Percentiles rank a stretch among this genome's conserved stretches.
phyloP scores from a whole-genome alignment of 1,284 basidiomycete species.

The Omphalotus olearius region DNA sequence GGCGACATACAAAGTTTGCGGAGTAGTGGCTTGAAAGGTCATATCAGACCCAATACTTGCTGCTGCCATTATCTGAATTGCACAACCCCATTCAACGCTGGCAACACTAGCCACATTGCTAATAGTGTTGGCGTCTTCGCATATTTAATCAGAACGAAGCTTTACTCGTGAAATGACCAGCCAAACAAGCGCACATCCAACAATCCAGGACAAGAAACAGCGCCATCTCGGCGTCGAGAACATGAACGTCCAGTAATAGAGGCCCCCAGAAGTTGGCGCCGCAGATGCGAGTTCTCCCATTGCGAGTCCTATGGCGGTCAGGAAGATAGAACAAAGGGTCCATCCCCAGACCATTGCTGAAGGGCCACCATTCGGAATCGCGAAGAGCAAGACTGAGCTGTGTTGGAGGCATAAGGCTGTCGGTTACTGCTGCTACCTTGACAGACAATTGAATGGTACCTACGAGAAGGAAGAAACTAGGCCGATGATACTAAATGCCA shows the following conservation, averaged over 20 bases:
- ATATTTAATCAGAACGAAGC: neutral
- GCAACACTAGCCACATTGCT: slow-evolving; percentile 35
- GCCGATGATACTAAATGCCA: slow-evolving; percentile 36
- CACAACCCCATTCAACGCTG: slow-evolving; percentile 39
- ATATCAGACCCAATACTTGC: slow-evolving; percentile 29
- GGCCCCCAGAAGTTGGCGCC: slow-evolving; percentile 41
- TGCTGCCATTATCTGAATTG: slow-evolving; percentile 34
- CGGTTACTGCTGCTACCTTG: neutral
- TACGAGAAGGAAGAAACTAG: slow-evolving; percentile 39
- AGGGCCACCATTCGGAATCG: slow-evolving; percentile 42
- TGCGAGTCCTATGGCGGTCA: slow-evolving; percentile 44
- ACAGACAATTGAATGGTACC: slow-evolving; percentile 8
- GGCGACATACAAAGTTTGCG: slow-evolving; percentile 26
- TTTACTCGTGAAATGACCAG: neutral
- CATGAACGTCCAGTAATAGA: slow-evolving; percentile 37
- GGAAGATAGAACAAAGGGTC: slow-evolving; percentile 33
- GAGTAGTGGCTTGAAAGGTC: slow-evolving; percentile 24
- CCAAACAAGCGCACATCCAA: slow-evolving; percentile 30
- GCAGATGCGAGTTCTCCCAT: slow-evolving; percentile 51
- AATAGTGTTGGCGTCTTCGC: slow-evolving; percentile 33
- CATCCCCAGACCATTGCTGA: slow-evolving; percentile 48
- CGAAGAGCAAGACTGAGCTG: slow-evolving; percentile 36
- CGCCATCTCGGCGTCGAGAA: slow-evolving; percentile 29
- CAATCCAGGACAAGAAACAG: slow-evolving; percentile 35
- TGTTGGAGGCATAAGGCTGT: slow-evolving; percentile 9